Conservation (phyloP, 257 asterid species). For the Nicotiana tabacum region DNA sequence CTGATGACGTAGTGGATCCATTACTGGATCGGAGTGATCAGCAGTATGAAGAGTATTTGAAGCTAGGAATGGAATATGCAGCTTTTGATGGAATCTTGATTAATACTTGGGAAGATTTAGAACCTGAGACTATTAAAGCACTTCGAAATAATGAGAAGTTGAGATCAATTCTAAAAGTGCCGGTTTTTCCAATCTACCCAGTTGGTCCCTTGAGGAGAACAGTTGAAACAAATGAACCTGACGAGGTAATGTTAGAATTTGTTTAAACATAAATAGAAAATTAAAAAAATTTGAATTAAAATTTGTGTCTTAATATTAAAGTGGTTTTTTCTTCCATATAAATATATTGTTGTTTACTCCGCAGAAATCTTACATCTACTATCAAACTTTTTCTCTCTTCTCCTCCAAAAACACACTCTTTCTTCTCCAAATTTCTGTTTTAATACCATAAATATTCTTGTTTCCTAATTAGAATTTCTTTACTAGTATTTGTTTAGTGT, state of each 20-base stretch:
- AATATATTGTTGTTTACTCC: too few relatives aligned
- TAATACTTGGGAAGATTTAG: slow-evolving; percentile 22
- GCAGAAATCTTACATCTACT: too few relatives aligned
- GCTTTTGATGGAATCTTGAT: slow-evolving; percentile 5
- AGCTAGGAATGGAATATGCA: background rate
- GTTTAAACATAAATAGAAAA: too few relatives aligned
- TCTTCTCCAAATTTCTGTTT: too few relatives aligned
- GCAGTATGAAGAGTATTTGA: slow-evolving; percentile 11
- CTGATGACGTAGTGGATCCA: slow-evolving; percentile 13
- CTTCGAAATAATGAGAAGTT: background rate
- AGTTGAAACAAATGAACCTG: background rate
- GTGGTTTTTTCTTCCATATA: too few relatives aligned
- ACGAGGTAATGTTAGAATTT: background rate
- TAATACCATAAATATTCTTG: too few relatives aligned
- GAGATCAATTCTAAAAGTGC: background rate
- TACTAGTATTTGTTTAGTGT: too few relatives aligned
- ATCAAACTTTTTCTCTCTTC: too few relatives aligned
- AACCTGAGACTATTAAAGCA: background rate
- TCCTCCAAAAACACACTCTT: too few relatives aligned
- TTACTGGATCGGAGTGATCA: slow-evolving; percentile 7
- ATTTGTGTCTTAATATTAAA: too few relatives aligned
- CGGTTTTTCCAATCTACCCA: slow-evolving; percentile 13
- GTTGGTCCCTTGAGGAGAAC: slow-evolving; percentile 20
- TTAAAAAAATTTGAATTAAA: too few relatives aligned
- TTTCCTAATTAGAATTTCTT: too few relatives aligned